phyloP scores from a whole-genome alignment of 1,284 basidiomycete species.

The Boletus smithii region DNA sequence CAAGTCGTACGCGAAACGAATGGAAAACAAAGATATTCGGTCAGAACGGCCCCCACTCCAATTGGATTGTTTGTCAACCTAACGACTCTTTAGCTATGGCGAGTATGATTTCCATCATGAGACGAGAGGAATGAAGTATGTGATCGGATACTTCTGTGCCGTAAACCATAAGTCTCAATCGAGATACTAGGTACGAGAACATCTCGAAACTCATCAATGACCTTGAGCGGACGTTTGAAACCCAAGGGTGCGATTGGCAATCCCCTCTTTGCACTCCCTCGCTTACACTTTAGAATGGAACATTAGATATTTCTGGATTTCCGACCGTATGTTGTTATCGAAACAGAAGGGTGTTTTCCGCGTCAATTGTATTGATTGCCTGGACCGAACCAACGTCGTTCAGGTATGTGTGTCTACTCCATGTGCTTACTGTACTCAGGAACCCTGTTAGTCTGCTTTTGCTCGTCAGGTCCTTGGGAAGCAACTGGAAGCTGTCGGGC shows the following conservation, averaged over 20 bases:
- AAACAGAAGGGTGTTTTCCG: constrained; percentile 84
- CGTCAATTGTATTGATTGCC: constrained; percentile 90
- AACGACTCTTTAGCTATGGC: constrained; percentile 44
- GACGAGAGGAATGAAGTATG: constrained; percentile 87
- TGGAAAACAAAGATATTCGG: constrained; percentile 63
- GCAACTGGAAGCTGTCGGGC: constrained; percentile 79
- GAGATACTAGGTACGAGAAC: constrained; percentile 78
- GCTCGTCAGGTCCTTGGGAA: constrained; percentile 77
- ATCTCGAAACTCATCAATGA: constrained; percentile 75
- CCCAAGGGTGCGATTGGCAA: constrained; percentile 53
- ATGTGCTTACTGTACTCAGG: constrained; percentile 2
- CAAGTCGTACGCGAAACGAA: constrained; percentile 60
- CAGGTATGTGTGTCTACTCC: constrained; percentile 45
- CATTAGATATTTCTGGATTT: constrained; percentile 81
- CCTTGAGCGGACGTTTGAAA: constrained; percentile 70
- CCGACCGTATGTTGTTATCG: constrained; percentile 67
- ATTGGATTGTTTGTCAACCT: neutral
- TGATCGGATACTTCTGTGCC: constrained; percentile 6
- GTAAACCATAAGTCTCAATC: constrained; percentile 8
- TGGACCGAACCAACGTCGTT: constrained; percentile 90
- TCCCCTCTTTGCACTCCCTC: neutral
- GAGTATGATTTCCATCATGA: constrained; percentile 92
- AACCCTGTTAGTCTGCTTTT: constrained; percentile 71
- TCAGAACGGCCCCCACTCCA: constrained; percentile 39
- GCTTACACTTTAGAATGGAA: constrained; percentile 3